Conservation (phyloP, 495 filamentous ascomycete species). For the Penicillium argentinense region DNA sequence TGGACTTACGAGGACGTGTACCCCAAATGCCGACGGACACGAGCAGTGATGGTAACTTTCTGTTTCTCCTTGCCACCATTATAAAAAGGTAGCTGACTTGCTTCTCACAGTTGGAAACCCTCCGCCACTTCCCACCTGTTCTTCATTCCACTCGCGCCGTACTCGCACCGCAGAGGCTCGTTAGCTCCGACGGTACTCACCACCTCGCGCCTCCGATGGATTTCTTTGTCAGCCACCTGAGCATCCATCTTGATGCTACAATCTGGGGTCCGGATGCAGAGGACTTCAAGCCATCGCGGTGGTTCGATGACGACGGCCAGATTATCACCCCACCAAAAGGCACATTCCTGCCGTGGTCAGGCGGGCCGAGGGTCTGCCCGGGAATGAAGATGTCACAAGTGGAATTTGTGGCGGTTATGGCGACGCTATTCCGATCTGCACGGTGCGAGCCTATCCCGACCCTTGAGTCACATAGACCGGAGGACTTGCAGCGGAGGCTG, state of each 20-base stretch:
- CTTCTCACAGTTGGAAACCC: slow-evolving; percentile 41
- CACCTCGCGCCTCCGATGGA: slow-evolving; percentile 29
- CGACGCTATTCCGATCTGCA: not conserved
- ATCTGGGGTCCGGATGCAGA: slow-evolving; percentile 43
- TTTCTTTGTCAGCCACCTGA: slow-evolving; percentile 34
- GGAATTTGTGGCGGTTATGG: slow-evolving; percentile 52
- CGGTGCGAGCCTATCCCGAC: not conserved
- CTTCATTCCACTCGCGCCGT: slow-evolving; percentile 42
- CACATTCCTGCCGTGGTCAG: slow-evolving; percentile 49
- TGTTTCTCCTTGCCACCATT: not conserved
- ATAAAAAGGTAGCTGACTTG: not conserved
- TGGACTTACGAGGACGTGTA: slow-evolving; percentile 6
- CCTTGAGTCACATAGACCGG: not conserved
- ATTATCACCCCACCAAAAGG: slow-evolving; percentile 33
- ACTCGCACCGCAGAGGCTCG: slow-evolving; percentile 22
- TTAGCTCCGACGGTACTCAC: slow-evolving; percentile 16
- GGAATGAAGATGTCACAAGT: slow-evolving; percentile 54
- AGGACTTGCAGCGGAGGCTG: not conserved
- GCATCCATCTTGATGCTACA: slow-evolving; percentile 10
- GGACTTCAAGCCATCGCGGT: slow-evolving; percentile 50
- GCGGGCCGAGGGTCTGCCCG: slow-evolving; percentile 46
- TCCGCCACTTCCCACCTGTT: slow-evolving; percentile 51
- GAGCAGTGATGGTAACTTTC: slow-evolving; percentile 8
- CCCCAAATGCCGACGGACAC: slow-evolving; percentile 5
- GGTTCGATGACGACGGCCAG: slow-evolving; percentile 26